Evolutionary conservation across 225 moss, liverwort and hornwort genomes (phyloP).

Genomic region (Physcomitrellopsis africana): DNA sequence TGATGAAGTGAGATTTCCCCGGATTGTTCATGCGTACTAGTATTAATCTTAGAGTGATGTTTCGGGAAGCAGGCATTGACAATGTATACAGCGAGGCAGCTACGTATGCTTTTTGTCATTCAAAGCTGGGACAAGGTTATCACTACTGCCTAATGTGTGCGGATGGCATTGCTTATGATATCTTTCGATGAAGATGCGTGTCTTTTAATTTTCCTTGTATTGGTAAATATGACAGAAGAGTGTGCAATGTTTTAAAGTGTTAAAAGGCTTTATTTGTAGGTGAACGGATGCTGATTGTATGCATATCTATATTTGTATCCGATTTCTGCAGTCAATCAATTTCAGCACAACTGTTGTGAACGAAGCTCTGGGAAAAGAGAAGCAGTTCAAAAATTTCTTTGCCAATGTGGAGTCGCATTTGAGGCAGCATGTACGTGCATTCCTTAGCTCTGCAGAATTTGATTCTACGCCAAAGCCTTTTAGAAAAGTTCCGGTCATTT

Average conservation of each 20-base stretch:
- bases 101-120: conserved; percentile 85
- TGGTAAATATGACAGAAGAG: not conserved
- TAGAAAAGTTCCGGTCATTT: not conserved
- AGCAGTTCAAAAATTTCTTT: conserved; percentile 64
- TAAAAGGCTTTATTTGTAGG: not conserved
- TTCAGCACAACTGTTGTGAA: conserved; percentile 58
- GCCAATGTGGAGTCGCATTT: conserved; percentile 55
- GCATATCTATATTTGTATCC: conserved; percentile 21
- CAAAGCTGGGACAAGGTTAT: conserved; percentile 95
- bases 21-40: conserved; percentile 3
- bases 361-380: conserved; percentile 70
- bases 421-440: conserved; percentile 48
- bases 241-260: conserved; percentile 11
- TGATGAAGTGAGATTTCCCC: not conserved
- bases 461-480: not conserved
- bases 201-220: conserved; percentile 2
- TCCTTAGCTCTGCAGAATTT: conserved; percentile 8
- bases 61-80: conserved; percentile 65
- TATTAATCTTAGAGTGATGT: conserved; percentile 25
- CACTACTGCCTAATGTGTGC: conserved; percentile 10
- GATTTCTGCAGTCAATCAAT: conserved; percentile 49
- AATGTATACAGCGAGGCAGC: conserved; percentile 77
- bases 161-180: not conserved
- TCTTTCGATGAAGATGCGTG: not conserved
- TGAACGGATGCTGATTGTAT: conserved; percentile 26